These are phyloP conservation scores for Xylaria polymorpha DNA, from an alignment of 2,329 filamentous ascomycete genomes.

Conservation along the genomic window DNA sequence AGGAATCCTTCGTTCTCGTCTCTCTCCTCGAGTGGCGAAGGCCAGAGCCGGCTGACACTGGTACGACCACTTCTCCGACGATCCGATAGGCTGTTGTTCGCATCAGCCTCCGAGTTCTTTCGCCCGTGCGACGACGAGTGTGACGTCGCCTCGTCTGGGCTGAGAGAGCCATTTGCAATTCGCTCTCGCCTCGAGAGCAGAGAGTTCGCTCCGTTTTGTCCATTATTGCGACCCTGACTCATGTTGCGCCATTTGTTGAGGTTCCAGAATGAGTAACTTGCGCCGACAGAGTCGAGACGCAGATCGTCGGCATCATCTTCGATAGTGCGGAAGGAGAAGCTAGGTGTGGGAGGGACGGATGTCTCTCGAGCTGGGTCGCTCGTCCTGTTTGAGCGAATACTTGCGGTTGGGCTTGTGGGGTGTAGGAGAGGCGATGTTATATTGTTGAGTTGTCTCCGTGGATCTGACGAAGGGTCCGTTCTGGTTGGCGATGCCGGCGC, in stretches of 20 bases:
- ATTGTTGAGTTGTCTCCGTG: constrained; percentile 58
- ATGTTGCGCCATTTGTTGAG: constrained; percentile 63
- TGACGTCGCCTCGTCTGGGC: constrained; percentile 23
- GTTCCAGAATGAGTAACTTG: constrained; percentile 67
- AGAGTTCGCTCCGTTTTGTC: not conserved
- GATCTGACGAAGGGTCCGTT: constrained; percentile 59
- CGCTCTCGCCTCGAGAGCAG: constrained; percentile 34
- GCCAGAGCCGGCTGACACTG: constrained; percentile 31
- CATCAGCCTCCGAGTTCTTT: constrained; percentile 37
- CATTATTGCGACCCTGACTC: constrained; percentile 27
- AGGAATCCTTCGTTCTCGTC: constrained; percentile 36
- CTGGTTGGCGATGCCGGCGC: constrained; percentile 40
- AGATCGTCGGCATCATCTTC: constrained; percentile 56
- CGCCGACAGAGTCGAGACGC: constrained; percentile 54
- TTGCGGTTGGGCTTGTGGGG: constrained; percentile 57
- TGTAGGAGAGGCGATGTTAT: constrained; percentile 46
- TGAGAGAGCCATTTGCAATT: constrained; percentile 32
- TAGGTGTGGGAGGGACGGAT: constrained; percentile 62
- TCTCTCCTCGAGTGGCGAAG: constrained; percentile 33
- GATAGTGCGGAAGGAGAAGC: constrained; percentile 62
- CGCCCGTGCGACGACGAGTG: constrained; percentile 38
- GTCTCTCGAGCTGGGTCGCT: constrained; percentile 41
- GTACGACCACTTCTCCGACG: constrained; percentile 41
- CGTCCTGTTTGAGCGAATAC: constrained; percentile 43
- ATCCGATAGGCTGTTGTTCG: constrained; percentile 13